Base-by-base conservation (phyloP, 495 filamentous ascomycete species). In the Cercophora scortea region DNA sequence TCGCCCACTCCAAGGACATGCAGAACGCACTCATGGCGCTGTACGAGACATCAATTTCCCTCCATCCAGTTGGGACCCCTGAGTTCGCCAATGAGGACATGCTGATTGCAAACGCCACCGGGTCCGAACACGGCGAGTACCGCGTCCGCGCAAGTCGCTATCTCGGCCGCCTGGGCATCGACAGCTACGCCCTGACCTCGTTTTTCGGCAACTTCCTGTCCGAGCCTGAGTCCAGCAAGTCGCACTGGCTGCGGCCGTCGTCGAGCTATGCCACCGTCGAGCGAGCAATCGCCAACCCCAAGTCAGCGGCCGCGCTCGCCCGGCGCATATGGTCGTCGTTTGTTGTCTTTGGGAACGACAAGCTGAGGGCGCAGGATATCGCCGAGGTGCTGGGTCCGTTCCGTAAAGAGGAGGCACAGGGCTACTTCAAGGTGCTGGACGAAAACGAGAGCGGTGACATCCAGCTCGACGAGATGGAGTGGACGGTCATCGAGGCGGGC, bases 1-100 rank as follows among this genome's bases (percentile, higher is more conserved):
- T 92, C 70, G 78, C 82, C 45, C 72, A 79, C 38, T 86, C 84
- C 25, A 91, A 91, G 64, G 80, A 76, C 50, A 82, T 85, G 55
- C 74, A 89, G 40, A 73, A 78, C 42, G 75, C 90, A 6, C 72
- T 92, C 1, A 75, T 80, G 42, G 65, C 83, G 0, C 76, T 92
- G 7, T 92, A 88, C 63, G 86, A 92, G 40, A 85, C 85, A 11
- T 90, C 86, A 5, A 65, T 56, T 0, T 66, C 60, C 25, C 56
- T 69, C 10, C 62, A 66, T 42, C 63, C 63, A 0, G 50, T 64
- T 47, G 56, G 62, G 8, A 54, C 54, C 1, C 48, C 54, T 33
- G 56, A 55, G 32, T 69, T 66, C 13, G 35, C 38, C 1, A 50
- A 60, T 3, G 63, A 64, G 33, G 65, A 68, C 42, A 36, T 51